These are phyloP conservation scores for Daucus carota DNA, from an alignment of 129 eudicot genomes.

Conservation along the genomic window DNA sequence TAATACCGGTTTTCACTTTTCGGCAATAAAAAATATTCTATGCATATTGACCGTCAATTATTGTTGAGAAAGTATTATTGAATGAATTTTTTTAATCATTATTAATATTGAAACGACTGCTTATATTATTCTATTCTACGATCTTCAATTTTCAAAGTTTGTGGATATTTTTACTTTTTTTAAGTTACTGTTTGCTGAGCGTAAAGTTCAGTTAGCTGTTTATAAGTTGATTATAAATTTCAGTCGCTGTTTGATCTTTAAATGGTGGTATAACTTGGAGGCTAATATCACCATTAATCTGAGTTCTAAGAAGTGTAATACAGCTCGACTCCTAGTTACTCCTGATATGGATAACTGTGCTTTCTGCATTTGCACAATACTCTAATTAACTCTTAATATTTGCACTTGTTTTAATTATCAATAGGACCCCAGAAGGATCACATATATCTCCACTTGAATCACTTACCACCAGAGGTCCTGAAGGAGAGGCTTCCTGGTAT, in stretches of 20 bases:
- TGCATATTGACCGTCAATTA: not conserved
- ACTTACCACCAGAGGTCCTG: constrained; percentile 97
- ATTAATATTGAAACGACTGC: not conserved
- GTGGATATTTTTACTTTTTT: not conserved
- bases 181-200: not conserved
- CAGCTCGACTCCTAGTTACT: not conserved
- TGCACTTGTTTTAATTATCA: constrained; percentile 5
- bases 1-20: not conserved
- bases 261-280: not conserved
- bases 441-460: constrained; percentile 94
- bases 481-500: constrained; percentile 99
- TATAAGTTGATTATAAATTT: not conserved
- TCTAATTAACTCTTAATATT: not conserved
- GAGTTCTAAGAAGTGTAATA: not conserved
- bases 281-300: not conserved
- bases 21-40: not conserved
- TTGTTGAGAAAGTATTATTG: not conserved
- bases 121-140: not conserved
- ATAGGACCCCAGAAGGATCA: constrained; percentile 95
- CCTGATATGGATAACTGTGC: not conserved
- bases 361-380: not conserved
- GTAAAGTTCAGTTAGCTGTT: not conserved
- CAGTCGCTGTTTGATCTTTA: not conserved
- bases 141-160: not conserved
- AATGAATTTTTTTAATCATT: not conserved